phyloP scores from a whole-genome alignment of 257 asterid species.

The Fraxinus anomala region DNA sequence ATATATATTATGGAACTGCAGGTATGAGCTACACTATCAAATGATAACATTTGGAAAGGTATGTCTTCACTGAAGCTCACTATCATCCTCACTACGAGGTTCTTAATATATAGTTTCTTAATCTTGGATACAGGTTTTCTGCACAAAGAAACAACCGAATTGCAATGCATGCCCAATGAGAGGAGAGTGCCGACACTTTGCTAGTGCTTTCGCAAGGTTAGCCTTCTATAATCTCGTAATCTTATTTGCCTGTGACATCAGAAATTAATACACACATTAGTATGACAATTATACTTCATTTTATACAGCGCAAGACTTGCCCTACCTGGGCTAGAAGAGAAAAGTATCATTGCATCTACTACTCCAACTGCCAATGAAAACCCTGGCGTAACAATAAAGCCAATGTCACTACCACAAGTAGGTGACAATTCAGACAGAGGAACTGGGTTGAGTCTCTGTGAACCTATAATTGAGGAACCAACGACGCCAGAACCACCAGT shows the following conservation, averaged over 20 bases:
- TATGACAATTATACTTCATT: slow-evolving; percentile 19
- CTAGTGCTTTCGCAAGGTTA: slow-evolving; percentile 97
- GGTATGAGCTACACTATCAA: slow-evolving; percentile 97
- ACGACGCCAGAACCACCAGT: slow-evolving; percentile 64
- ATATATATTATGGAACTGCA: slow-evolving; percentile 38
- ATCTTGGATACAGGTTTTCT: slow-evolving; percentile 72
- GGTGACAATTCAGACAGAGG: slow-evolving; percentile 38
- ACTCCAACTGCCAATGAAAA: slow-evolving; percentile 36
- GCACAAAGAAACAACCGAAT: slow-evolving; percentile 93
- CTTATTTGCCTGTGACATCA: slow-evolving; percentile 14
- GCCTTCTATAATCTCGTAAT: slow-evolving; percentile 28
- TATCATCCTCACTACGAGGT: slow-evolving; percentile 7
- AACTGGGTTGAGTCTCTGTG: slow-evolving; percentile 34
- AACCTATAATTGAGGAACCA: slow-evolving; percentile 86
- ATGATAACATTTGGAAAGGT: slow-evolving; percentile 99
- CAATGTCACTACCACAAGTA: slow-evolving; percentile 50
- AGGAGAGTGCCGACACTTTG: slow-evolving; percentile 93
- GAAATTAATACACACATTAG: neutral
- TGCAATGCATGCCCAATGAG: slow-evolving; percentile 97
- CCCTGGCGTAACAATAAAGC: slow-evolving; percentile 33
- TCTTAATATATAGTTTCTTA: slow-evolving; percentile 22
- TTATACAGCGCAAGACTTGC: slow-evolving; percentile 88
- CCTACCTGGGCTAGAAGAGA: slow-evolving; percentile 83
- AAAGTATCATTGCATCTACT: slow-evolving; percentile 33
- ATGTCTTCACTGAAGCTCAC: slow-evolving; percentile 25